Percentiles rank a stretch among this genome's conserved stretches.
These are phyloP conservation scores for Jackrogersella multiformis DNA, from an alignment of 495 filamentous ascomycete genomes.

Conservation along the genomic window DNA sequence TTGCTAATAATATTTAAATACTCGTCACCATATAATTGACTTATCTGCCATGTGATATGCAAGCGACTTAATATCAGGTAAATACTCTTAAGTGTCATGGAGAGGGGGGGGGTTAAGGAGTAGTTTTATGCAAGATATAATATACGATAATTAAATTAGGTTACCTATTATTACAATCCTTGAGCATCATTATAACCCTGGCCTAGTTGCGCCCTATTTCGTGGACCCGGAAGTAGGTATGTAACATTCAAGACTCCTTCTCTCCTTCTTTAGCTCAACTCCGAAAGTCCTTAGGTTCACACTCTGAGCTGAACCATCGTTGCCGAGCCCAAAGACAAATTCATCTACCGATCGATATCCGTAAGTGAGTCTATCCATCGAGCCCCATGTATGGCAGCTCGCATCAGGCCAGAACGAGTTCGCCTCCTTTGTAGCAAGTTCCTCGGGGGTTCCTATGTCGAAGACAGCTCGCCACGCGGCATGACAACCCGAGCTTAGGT, in stretches of 20 bases:
- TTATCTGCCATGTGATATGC: background rate
- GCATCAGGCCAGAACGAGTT: constrained; percentile 40
- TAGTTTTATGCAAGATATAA: background rate
- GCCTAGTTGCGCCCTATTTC: background rate
- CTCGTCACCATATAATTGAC: background rate
- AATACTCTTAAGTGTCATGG: background rate
- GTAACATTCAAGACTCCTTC: background rate
- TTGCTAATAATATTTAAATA: no score
- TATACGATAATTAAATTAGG: background rate
- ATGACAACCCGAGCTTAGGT: constrained; percentile 24
- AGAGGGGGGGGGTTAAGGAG: background rate
- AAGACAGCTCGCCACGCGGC: constrained; percentile 46
- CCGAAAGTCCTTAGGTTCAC: constrained; percentile 27
- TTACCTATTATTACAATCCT: no score
- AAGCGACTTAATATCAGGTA: background rate
- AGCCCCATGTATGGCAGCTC: constrained; percentile 46
- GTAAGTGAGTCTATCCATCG: constrained; percentile 49
- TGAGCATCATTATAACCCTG: background rate
- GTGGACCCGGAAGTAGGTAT: background rate
- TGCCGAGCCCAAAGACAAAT: constrained; percentile 32
- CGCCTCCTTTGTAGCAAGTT: constrained; percentile 38
- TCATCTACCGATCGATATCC: constrained; percentile 45
- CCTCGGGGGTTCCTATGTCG: constrained; percentile 37
- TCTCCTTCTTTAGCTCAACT: constrained; percentile 19
- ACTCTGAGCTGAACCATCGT: constrained; percentile 11